Evolutionary conservation across 352 stramenopile species (phyloP).

Genomic region (Globisporangium solare): DNA sequence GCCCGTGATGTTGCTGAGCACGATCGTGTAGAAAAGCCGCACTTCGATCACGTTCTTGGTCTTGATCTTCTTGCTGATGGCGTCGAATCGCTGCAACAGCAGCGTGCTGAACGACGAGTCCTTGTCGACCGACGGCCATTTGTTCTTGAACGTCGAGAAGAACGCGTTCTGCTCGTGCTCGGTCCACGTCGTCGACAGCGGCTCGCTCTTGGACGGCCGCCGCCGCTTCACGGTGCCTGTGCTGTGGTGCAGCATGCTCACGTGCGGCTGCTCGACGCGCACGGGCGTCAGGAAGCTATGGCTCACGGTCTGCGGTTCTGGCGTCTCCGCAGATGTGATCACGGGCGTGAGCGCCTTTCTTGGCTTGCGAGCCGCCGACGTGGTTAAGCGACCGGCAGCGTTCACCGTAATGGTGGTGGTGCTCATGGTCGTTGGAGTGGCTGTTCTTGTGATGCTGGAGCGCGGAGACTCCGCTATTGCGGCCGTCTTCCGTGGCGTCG

Average conservation of each 20-base stretch:
- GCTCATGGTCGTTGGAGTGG: background rate
- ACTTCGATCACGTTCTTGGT: conserved; percentile 62
- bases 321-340: conserved; percentile 13
- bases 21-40: conserved; percentile 48
- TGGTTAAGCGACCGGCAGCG: background rate
- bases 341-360: conserved; percentile 11
- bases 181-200: conserved; percentile 28
- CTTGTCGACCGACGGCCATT: conserved; percentile 36
- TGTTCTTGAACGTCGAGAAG: conserved; percentile 64
- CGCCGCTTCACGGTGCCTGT: conserved; percentile 8
- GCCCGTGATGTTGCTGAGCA: conserved; percentile 41
- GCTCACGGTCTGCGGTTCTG: conserved; percentile 7
- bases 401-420: background rate
- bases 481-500: background rate
- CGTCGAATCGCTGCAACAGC: conserved; percentile 50
- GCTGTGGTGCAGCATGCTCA: conserved; percentile 6
- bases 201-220: conserved; percentile 21
- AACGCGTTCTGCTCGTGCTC: conserved; percentile 63
- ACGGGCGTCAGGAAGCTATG: conserved; percentile 12
- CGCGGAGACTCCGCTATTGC: conserved; percentile 2
- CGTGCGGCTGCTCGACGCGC: conserved; percentile 11
- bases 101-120: conserved; percentile 32
- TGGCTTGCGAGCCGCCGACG: background rate
- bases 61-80: conserved; percentile 56
- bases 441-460: conserved; percentile 1